Conservation (phyloP, 106 monocot genomes). For the Gastrodia elata region DNA sequence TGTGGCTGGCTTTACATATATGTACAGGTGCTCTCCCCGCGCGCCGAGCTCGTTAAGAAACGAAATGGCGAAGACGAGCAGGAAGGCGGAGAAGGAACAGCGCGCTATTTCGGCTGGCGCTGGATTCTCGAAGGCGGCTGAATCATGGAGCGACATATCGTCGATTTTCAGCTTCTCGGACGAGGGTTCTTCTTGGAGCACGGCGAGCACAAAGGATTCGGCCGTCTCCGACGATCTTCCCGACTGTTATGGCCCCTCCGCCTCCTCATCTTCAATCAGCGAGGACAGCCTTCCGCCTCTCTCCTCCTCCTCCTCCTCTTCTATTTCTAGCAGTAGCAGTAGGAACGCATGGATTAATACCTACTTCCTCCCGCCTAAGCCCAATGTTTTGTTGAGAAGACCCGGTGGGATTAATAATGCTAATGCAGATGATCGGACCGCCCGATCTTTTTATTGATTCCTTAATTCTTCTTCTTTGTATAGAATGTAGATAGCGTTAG, state of each 20-base stretch:
- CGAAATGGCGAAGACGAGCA: conserved; percentile 11
- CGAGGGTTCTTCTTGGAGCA: conserved; percentile 45
- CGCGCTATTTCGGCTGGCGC: neutral
- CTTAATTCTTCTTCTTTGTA: too few species aligned
- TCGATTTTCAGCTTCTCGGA: conserved; percentile 39
- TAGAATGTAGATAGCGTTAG: too few species aligned
- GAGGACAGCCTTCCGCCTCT: too few species aligned
- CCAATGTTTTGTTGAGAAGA: conserved; percentile 14
- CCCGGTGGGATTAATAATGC: too few species aligned
- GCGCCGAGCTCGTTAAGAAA: conserved; percentile 28
- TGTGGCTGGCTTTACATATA: neutral
- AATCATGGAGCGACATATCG: conserved; percentile 35
- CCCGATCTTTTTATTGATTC: conserved; percentile 13
- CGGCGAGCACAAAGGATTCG: conserved; percentile 44
- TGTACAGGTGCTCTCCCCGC: conserved; percentile 43
- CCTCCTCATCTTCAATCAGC: conserved; percentile 22
- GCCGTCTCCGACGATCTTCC: conserved; percentile 34
- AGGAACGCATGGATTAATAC: conserved; percentile 1
- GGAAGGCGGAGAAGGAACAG: neutral
- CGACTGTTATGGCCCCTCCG: too few species aligned
- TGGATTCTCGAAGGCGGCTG: conserved; percentile 6
- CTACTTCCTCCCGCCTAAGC: neutral
- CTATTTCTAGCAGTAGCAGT: conserved; percentile 20
- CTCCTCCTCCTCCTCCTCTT: too few species aligned
- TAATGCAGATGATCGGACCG: conserved; percentile 12